These are phyloP conservation scores for Diatrype stigma DNA, from an alignment of 2,329 filamentous ascomycete species.

Conservation along the genomic window DNA sequence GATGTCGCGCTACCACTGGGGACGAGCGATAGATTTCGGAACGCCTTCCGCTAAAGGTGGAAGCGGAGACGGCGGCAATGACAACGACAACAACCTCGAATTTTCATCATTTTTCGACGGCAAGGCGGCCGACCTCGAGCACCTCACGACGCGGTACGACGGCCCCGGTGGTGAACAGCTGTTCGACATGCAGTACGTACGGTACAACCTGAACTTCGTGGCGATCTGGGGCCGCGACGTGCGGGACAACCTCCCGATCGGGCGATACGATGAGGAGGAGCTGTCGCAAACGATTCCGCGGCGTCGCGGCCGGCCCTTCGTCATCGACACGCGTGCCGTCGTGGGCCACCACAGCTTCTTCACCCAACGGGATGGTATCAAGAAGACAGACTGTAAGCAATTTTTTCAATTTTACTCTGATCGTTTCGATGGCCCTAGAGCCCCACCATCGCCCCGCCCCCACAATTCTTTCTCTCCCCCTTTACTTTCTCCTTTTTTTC, in stretches of 20 bases:
- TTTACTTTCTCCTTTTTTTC: too few species aligned
- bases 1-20: constrained; percentile 44
- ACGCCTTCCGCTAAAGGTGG: neutral
- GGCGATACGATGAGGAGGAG: constrained; percentile 42
- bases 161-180: constrained; percentile 27
- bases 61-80: constrained; percentile 10
- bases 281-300: constrained; percentile 36
- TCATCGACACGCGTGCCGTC: constrained; percentile 52
- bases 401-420: too few species aligned
- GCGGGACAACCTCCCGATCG: constrained; percentile 39
- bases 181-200: constrained; percentile 44
- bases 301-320: constrained; percentile 35
- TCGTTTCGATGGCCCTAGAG: too few species aligned
- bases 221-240: constrained; percentile 49
- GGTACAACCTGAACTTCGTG: constrained; percentile 51
- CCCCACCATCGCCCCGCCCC: too few species aligned
- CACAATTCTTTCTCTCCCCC: too few species aligned
- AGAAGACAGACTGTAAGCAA: constrained; percentile 39
- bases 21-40: constrained; percentile 19
- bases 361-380: constrained; percentile 38
- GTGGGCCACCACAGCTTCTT: constrained; percentile 49
- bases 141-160: constrained; percentile 7
- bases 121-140: constrained; percentile 8
- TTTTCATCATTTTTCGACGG: constrained; percentile 7
- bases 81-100: too few species aligned